These are phyloP conservation scores for Nakazawaea anatomiae DNA, from an alignment of 805 yeast genomes.

Conservation along the genomic window DNA sequence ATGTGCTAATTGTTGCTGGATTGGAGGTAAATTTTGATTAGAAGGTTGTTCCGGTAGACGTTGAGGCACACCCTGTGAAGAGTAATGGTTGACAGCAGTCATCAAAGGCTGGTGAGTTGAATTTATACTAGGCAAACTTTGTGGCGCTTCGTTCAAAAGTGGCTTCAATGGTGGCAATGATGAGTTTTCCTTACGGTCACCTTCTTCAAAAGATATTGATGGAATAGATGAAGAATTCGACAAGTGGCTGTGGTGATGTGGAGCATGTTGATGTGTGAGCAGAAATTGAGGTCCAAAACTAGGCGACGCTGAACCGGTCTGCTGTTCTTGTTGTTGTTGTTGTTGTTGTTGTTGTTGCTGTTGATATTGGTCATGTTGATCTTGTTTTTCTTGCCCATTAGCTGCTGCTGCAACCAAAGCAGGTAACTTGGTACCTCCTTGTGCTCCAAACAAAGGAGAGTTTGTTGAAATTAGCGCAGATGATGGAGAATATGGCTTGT, in stretches of 20 bases:
- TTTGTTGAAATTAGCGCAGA: constrained; percentile 22
- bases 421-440: constrained; percentile 15
- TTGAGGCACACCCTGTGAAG: constrained; percentile 11
- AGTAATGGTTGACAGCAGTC: constrained; percentile 8
- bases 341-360: not conserved
- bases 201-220: constrained; percentile 11
- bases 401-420: constrained; percentile 13
- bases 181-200: constrained; percentile 2
- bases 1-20: constrained; percentile 4
- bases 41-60: constrained; percentile 14
- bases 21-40: constrained; percentile 9
- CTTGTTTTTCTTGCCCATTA: constrained; percentile 11
- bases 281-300: constrained; percentile 27
- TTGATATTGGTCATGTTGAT: not conserved
- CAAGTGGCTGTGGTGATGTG: constrained; percentile 13
- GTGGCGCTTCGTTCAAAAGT: constrained; percentile 11
- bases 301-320: constrained; percentile 19
- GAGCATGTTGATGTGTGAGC: constrained; percentile 10
- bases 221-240: constrained; percentile 23
- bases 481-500: constrained; percentile 25
- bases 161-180: constrained; percentile 14
- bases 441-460: constrained; percentile 16
- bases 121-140: constrained; percentile 1
- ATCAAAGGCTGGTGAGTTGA: constrained; percentile 6
- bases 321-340: constrained; percentile 5